These are phyloP conservation scores for Scutellospora calospora DNA, from an alignment of 371 early-diverging fungal genomes.

Conservation along the genomic window DNA sequence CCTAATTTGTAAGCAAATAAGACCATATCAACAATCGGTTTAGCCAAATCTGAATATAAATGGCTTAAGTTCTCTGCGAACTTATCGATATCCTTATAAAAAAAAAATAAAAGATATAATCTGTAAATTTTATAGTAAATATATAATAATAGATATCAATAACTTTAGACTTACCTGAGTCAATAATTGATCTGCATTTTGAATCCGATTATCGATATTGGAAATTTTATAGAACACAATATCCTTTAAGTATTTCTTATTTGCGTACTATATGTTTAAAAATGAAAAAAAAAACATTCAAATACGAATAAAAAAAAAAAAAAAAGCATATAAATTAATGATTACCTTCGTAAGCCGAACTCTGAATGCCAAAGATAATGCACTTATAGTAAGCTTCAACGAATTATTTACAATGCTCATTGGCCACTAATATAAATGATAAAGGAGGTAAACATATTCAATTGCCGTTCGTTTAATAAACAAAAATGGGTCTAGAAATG, in stretches of 20 bases:
- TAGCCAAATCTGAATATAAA: conserved; percentile 83
- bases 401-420: conserved; percentile 81
- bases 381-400: conserved; percentile 73
- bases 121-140: not conserved
- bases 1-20: conserved; percentile 86
- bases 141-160: not conserved
- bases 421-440: conserved; percentile 64
- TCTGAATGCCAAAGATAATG: conserved; percentile 80
- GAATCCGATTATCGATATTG: conserved; percentile 80
- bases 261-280: conserved; percentile 63
- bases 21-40: conserved; percentile 84
- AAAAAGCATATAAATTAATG: not conserved
- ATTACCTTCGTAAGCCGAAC: conserved; percentile 74
- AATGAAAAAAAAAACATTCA: not conserved
- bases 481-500: too few species aligned
- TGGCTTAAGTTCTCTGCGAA: conserved; percentile 80
- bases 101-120: not conserved
- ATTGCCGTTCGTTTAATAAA: not conserved
- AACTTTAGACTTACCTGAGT: conserved; percentile 60
- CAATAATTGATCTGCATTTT: conserved; percentile 86
- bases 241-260: conserved; percentile 82
- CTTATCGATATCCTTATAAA: conserved; percentile 77
- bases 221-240: conserved; percentile 86
- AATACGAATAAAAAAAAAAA: not conserved
- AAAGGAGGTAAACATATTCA: not conserved